Evolutionary conservation across 164 flowering plant genomes (phyloP), one percentile per base, ranked within the genome.

Genomic region (Piper longum): DNA sequence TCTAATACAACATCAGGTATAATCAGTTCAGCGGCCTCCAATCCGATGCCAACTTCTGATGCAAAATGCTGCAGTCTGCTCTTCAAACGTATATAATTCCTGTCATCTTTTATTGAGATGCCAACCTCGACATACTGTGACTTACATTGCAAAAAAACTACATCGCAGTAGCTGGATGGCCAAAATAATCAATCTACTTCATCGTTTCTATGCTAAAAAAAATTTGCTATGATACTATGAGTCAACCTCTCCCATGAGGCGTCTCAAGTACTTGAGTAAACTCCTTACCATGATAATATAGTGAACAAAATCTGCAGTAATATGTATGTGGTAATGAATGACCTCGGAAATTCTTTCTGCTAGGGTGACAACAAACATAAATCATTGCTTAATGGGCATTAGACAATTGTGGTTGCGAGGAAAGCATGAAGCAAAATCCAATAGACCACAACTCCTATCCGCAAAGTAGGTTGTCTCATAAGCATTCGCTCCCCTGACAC

Each of bases 401-500:
- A 60, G 2, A 93, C 78, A 41, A 82, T 79, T 70, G 81, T 74
- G 61, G 78, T 65, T 40, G 91, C 96, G 63, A 93, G 82, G 59
- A 93, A 76, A 41, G 86, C 73, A 79, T 93, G 97, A 77, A 90
- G 54, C 51, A 87, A 55, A 57, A 85, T 80, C 97, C 97, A 93
- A 66, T 93, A 93, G 41, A 93, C 56, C 43, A 93, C 86, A 63
- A 90, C 79, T 54, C 87, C 83, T 70, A 93, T 85, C 60, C 99
- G 88, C 58, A 88, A 74, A 69, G 82, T 86, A 77, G 99, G 99
- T 67, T 84, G 90, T 19, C 96, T 84, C 99, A 90, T 93, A 9
- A 93, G 76, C 60, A 93, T 75, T 51, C 97, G 85, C 63, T 87
- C 99, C 72, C 97, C 91, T 65, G 99, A 93, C 72, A 93, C 89